Evolutionary conservation across 1,284 basidiomycete genomes (phyloP), one percentile per base, ranked within the genome.

Genomic region (Tilletiaria anomala): DNA sequence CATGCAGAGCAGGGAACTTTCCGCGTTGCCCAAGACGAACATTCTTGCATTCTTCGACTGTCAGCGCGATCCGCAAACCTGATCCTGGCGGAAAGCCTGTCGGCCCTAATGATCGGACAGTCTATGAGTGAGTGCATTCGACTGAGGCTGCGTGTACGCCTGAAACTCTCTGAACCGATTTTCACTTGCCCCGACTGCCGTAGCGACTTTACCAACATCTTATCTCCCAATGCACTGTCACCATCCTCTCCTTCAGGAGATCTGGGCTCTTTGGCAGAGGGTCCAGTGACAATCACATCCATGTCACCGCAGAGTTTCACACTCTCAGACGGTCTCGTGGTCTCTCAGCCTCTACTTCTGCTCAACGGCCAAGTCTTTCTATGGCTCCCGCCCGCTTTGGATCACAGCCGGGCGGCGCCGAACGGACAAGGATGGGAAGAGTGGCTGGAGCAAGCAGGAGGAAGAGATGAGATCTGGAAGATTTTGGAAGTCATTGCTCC

Each of bases 291-390:
- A 17, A 37, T 37, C 22, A 24, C 36, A 24, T 26, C 23, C 4
- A 54, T 56, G 23, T 50, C 53, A 1, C 44, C 45, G 5, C 39
- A 42, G 1, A 43, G 39, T 1, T 42, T 59, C 8, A 61, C 58
- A 4, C 46, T 61, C 2, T 71, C 57, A 0, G 54, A 51, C 21
- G 86, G 87, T 1, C 74, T 91, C 18, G 68, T 85, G 11, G 66
- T 93, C 1, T 76, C 78, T 0, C 79, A 78, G 0, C 76, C 87
- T 0, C 79, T 79, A 48, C 74, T 96, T 12, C 82, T 97, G 50
- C 67, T 91, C 3, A 82, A 87, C 52, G 85, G 84, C 4, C 39
- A 47, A 38, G 83, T 85, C 0, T 82, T 89, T 42, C 67, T 96
- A 24, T 97, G 89, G 89, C 79, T 94, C 60, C 80, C 83, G 1